A percentile compares a stretch with the other conserved stretches of the same genome.
Evolutionary conservation across 305 asterid species (phyloP).

Genomic region (Solanum hybrid): DNA sequence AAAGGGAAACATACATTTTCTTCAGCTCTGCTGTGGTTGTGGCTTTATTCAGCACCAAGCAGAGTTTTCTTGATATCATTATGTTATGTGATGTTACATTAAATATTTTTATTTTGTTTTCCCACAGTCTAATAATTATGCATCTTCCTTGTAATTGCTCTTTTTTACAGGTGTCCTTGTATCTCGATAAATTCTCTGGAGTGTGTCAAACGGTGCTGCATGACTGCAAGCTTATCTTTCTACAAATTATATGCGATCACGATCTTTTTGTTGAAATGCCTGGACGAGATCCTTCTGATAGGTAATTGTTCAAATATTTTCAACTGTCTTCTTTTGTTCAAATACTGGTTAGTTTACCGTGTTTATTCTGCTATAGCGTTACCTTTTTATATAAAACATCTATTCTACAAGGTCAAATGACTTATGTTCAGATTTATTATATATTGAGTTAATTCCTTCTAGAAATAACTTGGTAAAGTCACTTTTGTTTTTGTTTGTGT

Average conservation of each 20-base stretch:
- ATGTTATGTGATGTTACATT: background rate
- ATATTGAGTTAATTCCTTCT: background rate
- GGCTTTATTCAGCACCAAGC: background rate
- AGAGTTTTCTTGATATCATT: background rate
- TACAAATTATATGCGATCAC: slow-evolving; percentile 93
- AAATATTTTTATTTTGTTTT: background rate
- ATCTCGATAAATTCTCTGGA: slow-evolving; percentile 97
- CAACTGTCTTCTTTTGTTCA: background rate
- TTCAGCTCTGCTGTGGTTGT: background rate
- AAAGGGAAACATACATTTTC: background rate
- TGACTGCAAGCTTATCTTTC: slow-evolving; percentile 94
- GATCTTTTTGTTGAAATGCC: slow-evolving; percentile 99
- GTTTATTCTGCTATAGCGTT: background rate
- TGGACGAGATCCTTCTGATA: slow-evolving; percentile 98
- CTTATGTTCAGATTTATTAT: background rate
- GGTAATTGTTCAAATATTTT: slow-evolving; percentile 35
- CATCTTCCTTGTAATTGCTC: background rate
- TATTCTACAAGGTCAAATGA: background rate
- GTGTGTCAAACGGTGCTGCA: slow-evolving; percentile 90
- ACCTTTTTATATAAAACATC: background rate
- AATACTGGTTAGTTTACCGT: slow-evolving; percentile 9
- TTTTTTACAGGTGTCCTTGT: slow-evolving; percentile 79
- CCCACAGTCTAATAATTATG: background rate
- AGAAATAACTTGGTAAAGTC: background rate
- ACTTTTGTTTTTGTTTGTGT: background rate